A percentile compares a stretch with the other conserved stretches of the same genome.
Evolutionary conservation across 768 basidiomycete species (phyloP).

Genomic region (Macrolepiota albuminosa): DNA sequence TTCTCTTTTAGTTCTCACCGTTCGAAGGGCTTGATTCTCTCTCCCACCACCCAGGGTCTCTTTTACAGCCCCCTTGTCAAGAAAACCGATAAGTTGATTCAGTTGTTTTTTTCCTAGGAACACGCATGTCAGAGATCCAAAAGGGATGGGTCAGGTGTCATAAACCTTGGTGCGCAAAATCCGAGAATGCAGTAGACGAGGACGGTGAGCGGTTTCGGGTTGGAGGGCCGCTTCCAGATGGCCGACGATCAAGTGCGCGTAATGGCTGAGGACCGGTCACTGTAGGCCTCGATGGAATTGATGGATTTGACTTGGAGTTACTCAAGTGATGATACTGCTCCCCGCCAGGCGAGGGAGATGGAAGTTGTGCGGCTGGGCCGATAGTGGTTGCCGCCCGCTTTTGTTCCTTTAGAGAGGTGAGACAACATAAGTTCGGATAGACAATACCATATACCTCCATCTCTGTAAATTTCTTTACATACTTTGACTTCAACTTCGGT

Average conservation of each 20-base stretch:
- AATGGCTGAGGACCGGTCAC: conserved; percentile 73
- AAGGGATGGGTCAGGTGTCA: not conserved
- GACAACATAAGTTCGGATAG: not conserved
- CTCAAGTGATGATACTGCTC: conserved; percentile 29
- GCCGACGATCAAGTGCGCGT: conserved; percentile 68
- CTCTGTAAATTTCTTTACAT: conserved; percentile 82
- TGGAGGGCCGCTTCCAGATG: conserved; percentile 52
- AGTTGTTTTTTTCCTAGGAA: conserved; percentile 74
- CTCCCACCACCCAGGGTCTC: conserved; percentile 52
- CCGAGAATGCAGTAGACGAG: conserved; percentile 76
- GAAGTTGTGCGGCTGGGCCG: conserved; percentile 27
- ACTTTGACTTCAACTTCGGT: conserved; percentile 75
- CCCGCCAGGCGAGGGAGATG: conserved; percentile 27
- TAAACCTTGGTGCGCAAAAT: conserved; percentile 80
- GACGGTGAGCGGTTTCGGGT: conserved; percentile 75
- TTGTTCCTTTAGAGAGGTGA: conserved; percentile 49
- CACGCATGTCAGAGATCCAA: conserved; percentile 19
- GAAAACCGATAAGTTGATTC: conserved; percentile 79
- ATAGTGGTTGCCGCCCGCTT: conserved; percentile 41
- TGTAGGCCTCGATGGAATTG: conserved; percentile 42
- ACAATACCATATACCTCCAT: conserved; percentile 57
- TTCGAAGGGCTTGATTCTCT: conserved; percentile 64
- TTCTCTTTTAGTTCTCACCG: conserved; percentile 82
- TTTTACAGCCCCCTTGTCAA: conserved; percentile 71
- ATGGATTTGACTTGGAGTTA: conserved; percentile 41